phyloP scores from a whole-genome alignment of 441 rosid species.

The Adansonia gregorii region DNA sequence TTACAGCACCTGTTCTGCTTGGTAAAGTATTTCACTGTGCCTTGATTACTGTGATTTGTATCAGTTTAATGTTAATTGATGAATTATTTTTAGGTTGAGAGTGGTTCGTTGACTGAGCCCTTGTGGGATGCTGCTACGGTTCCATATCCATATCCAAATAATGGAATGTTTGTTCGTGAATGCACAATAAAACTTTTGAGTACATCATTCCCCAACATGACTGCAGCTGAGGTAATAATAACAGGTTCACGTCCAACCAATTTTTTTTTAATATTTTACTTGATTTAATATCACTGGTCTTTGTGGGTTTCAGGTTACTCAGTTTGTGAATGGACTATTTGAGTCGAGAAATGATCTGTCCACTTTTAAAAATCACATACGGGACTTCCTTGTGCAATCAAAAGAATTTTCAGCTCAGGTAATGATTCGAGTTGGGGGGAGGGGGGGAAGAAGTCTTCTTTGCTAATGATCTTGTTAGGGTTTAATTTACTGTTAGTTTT shows the following conservation, averaged over 20 bases:
- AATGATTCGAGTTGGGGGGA: neutral
- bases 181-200: conserved; percentile 93
- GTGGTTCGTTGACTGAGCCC: conserved; percentile 83
- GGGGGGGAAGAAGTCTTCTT: neutral
- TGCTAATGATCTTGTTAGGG: neutral
- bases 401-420: conserved; percentile 93
- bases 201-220: conserved; percentile 98
- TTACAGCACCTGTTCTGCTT: conserved; percentile 86
- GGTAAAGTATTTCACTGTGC: conserved; percentile 47
- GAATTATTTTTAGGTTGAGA: conserved; percentile 66
- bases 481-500: neutral
- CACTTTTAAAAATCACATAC: conserved; percentile 78
- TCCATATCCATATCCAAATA: conserved; percentile 73
- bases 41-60: conserved; percentile 36
- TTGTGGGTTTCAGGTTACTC: conserved; percentile 67
- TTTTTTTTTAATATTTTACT: conserved; percentile 4
- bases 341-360: conserved; percentile 86
- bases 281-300: conserved; percentile 31
- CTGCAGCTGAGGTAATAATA: conserved; percentile 69
- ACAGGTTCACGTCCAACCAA: neutral
- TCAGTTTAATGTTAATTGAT: conserved; percentile 5
- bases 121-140: conserved; percentile 88
- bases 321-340: conserved; percentile 81
- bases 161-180: conserved; percentile 80
- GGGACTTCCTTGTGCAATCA: conserved; percentile 94